Conservation (phyloP, 768 basidiomycete genomes). For the Xerocomus potaroensis region DNA sequence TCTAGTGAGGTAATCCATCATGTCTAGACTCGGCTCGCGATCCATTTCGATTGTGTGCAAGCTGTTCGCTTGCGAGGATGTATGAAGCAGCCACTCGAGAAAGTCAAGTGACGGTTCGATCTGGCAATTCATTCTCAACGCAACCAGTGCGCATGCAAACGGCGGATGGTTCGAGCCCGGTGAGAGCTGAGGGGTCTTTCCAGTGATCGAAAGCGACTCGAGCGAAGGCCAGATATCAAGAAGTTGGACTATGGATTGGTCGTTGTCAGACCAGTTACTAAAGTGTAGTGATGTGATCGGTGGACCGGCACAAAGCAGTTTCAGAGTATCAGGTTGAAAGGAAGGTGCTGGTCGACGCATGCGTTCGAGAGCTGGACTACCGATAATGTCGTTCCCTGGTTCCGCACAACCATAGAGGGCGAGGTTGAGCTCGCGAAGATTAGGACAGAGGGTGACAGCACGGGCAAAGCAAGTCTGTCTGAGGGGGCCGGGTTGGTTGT, state of each 20-base stretch:
- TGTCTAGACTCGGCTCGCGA: slow-evolving; percentile 51
- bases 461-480: slow-evolving; percentile 53
- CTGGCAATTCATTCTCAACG: slow-evolving; percentile 64
- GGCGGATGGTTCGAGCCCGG: slow-evolving; percentile 37
- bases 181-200: slow-evolving; percentile 50
- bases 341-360: slow-evolving; percentile 49
- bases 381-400: slow-evolving; percentile 48
- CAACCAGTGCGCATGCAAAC: slow-evolving; percentile 43
- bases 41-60: slow-evolving; percentile 54
- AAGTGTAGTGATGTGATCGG: slow-evolving; percentile 51
- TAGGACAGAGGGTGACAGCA: slow-evolving; percentile 56
- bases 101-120: slow-evolving; percentile 57
- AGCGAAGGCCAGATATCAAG: slow-evolving; percentile 61
- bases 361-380: slow-evolving; percentile 43
- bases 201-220: slow-evolving; percentile 52
- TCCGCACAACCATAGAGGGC: slow-evolving; percentile 55
- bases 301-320: slow-evolving; percentile 52
- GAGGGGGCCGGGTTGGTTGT: slow-evolving; percentile 60
- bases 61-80: slow-evolving; percentile 41
- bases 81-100: slow-evolving; percentile 64
- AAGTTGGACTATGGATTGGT: slow-evolving; percentile 52
- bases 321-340: slow-evolving; percentile 49
- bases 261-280: slow-evolving; percentile 69
- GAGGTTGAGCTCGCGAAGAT: slow-evolving; percentile 51
- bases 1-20: slow-evolving; percentile 52